A percentile compares a stretch with the other conserved stretches of the same genome.
phyloP scores from a whole-genome alignment of 495 filamentous ascomycete species.

The Parachaetomium inaequale region DNA sequence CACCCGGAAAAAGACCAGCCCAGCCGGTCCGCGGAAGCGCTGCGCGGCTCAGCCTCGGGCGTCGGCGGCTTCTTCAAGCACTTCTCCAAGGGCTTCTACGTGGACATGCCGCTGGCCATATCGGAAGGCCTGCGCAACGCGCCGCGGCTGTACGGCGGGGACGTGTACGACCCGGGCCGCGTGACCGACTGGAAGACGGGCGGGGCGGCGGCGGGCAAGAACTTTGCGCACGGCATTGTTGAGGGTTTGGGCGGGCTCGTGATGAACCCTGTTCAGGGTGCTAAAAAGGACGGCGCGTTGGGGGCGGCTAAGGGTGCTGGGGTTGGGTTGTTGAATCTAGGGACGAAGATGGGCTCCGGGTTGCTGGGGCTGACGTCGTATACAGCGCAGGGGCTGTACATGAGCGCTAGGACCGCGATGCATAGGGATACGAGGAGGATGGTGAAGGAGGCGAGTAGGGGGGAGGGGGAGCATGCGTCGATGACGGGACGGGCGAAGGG shows the following conservation, averaged over 20 bases:
- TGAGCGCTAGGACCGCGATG: too few species aligned
- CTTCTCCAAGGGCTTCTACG: slow-evolving; percentile 48
- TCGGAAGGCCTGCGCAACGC: slow-evolving; percentile 81
- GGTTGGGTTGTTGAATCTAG: not conserved
- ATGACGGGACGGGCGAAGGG: too few species aligned
- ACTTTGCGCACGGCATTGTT: slow-evolving; percentile 61
- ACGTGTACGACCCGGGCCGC: slow-evolving; percentile 67
- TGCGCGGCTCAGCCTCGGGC: too few species aligned
- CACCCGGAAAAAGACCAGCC: too few species aligned
- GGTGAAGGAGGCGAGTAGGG: too few species aligned
- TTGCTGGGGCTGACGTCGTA: too few species aligned
- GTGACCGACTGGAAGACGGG: slow-evolving; percentile 55
- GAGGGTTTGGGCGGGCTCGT: slow-evolving; percentile 68
- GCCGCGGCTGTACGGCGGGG: slow-evolving; percentile 70
- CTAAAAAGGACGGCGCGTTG: slow-evolving; percentile 59
- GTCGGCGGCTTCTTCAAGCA: not conserved
- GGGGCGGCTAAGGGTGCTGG: slow-evolving; percentile 61
- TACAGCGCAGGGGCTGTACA: too few species aligned
- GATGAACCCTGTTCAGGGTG: slow-evolving; percentile 62
- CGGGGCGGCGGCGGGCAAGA: slow-evolving; percentile 52
- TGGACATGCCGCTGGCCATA: slow-evolving; percentile 71
- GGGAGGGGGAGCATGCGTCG: too few species aligned
- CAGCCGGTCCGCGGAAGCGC: too few species aligned
- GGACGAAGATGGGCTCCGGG: too few species aligned
- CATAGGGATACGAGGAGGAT: too few species aligned